These are phyloP conservation scores for Exophiala phaeomuriformis DNA, from an alignment of 2,329 filamentous ascomycete species.

Conservation along the genomic window DNA sequence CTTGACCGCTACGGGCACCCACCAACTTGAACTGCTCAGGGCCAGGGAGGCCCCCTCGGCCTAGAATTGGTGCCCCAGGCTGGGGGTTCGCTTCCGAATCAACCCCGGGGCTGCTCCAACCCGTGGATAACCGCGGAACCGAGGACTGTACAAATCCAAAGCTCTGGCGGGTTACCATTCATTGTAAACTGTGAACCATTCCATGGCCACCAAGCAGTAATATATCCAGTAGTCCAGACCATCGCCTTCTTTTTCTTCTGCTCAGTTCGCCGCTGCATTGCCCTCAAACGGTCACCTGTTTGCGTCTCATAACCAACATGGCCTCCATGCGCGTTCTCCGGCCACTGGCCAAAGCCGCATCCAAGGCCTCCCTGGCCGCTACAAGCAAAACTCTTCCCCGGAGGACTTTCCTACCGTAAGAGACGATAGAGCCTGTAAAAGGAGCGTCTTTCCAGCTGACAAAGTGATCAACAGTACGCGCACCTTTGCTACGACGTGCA, in stretches of 20 bases:
- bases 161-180: neutral
- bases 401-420: constrained; percentile 33
- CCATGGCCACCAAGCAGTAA: neutral
- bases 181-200: neutral
- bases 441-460: neutral
- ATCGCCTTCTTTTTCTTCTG: neutral
- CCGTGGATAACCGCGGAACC: neutral
- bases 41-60: too few relatives aligned
- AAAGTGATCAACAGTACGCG: constrained; percentile 4
- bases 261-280: neutral
- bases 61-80: neutral
- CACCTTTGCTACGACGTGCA: constrained; percentile 34
- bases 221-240: neutral
- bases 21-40: too few relatives aligned
- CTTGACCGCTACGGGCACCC: too few relatives aligned
- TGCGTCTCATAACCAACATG: constrained; percentile 33
- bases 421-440: constrained; percentile 24
- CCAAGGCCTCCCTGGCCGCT: constrained; percentile 4
- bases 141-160: neutral
- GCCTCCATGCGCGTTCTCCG: constrained; percentile 44
- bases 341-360: constrained; percentile 28
- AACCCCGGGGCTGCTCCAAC: neutral
- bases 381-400: constrained; percentile 10
- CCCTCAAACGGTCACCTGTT: neutral
- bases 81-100: neutral